Base-by-base conservation (phyloP, 257 asterid species). In the Lycium ferocissimum region DNA sequence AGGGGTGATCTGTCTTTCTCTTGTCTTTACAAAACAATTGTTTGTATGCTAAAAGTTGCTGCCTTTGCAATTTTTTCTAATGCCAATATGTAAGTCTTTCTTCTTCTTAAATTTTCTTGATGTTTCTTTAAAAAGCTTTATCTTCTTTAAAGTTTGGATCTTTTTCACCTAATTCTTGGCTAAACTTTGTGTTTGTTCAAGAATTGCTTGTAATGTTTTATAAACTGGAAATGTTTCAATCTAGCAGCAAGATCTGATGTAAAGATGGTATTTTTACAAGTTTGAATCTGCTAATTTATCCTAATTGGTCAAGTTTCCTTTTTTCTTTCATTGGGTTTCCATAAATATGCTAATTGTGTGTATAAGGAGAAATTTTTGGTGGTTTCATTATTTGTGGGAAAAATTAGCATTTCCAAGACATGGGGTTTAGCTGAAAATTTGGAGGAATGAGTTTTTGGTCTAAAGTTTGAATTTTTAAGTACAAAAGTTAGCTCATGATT, bases 181-280 rank as follows among this genome's bases (percentile, higher is more conserved):
- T 82, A 51, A 82, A 63, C 47, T 9, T 66, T 66, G 85, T 76
- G 62, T 1, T 76, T 76, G 22, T 76, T 76, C 22, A 54, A 26
- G 9, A 76, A 53, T 26, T 76, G 63, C 0, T 26, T 51, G 1
- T 51, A 51, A 75, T 26, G 33, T 26, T 75, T 43, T 75, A 9
- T 45, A 56, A 75, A 56, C 33, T 26, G 33, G 33, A 26, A 26
- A 26, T 26, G 43, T 26, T 20, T 26, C 65, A 62, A 82, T 45
- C 7, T 65, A 11, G 62, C 85, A 12, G 49, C 38, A 47, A 83
- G 85, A 83, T 83, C 85, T 83, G 79, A 33, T 38, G 35, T 69
- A 51, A 17, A 63, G 4, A 6, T 81, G 84, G 22, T 56, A 65
- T 5, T 63, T 66, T 76, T 53, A 53, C 14, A 13, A 26, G 82